Evolutionary conservation across 2,329 filamentous ascomycete species (phyloP).

Genomic region (Talaromyces marneffei): DNA sequence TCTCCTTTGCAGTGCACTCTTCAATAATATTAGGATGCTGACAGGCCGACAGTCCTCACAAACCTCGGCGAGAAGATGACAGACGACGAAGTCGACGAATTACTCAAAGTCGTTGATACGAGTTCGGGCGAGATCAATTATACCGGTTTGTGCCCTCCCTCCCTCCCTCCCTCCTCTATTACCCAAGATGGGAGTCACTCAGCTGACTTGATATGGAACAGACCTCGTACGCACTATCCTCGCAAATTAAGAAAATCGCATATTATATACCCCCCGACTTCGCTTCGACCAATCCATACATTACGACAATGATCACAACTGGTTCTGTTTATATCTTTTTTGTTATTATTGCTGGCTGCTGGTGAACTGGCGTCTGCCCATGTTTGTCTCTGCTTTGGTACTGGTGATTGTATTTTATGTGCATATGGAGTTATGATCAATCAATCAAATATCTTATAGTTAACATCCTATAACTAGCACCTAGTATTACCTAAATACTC

Average conservation of each 20-base stretch:
- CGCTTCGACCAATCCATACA: conserved; percentile 3
- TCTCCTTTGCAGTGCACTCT: neutral
- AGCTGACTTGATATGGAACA: no score
- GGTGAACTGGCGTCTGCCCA: neutral
- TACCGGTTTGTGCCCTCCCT: conserved; percentile 60
- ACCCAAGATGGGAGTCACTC: neutral
- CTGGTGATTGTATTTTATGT: neutral
- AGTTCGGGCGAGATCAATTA: conserved; percentile 97
- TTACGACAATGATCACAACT: conserved; percentile 7
- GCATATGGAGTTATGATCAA: conserved; percentile 9
- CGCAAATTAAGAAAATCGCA: conserved; percentile 57
- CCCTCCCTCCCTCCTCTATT: neutral
- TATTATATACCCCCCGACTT: neutral
- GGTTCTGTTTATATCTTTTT: conserved; percentile 11
- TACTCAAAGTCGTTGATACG: conserved; percentile 96
- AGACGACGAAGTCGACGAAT: conserved; percentile 96
- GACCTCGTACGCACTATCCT: conserved; percentile 83
- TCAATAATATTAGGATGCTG: neutral
- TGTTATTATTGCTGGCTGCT: no score
- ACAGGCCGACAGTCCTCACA: conserved; percentile 62
- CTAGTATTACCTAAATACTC: no score
- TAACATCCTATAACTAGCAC: no score
- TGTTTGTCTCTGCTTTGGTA: neutral
- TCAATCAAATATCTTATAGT: neutral
- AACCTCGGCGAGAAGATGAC: conserved; percentile 99